Conservation (phyloP, 805 yeast species). For the Ogataea haglerorum region DNA sequence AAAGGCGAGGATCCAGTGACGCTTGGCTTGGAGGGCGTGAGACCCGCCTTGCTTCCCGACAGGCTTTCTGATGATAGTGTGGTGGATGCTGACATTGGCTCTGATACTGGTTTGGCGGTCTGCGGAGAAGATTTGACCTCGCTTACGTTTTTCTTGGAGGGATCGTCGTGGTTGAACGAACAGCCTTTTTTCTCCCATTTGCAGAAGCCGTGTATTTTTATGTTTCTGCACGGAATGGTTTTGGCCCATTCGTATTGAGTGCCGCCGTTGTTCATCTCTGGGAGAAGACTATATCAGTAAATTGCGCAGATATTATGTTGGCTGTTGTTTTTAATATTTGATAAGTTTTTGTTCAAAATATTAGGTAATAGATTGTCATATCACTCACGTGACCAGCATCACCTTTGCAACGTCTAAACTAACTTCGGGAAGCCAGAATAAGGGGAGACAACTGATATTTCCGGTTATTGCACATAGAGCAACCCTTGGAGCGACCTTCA, state of each 20-base stretch:
- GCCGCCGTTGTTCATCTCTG: slow-evolving; percentile 15
- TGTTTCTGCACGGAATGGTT: slow-evolving; percentile 78
- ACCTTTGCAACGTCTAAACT: no score
- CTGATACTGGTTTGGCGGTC: slow-evolving; percentile 2
- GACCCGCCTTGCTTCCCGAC: slow-evolving; percentile 8
- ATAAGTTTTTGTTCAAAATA: slow-evolving; percentile 4
- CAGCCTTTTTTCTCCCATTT: slow-evolving; percentile 87
- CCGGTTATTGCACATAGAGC: no score
- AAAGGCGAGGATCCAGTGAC: slow-evolving; percentile 4
- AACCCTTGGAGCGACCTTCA: no score
- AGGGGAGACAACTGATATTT: no score
- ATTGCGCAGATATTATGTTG: not conserved
- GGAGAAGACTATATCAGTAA: not conserved
- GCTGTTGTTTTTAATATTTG: slow-evolving; percentile 1
- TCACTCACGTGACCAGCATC: no score
- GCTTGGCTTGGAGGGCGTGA: slow-evolving; percentile 1
- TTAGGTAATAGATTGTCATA: no score
- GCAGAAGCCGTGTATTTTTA: slow-evolving; percentile 83
- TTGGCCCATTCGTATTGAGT: slow-evolving; percentile 56
- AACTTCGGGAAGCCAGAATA: no score
- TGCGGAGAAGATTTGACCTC: slow-evolving; percentile 7
- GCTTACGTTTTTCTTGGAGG: slow-evolving; percentile 18
- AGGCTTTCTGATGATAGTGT: slow-evolving; percentile 10
- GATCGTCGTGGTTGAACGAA: slow-evolving; percentile 65
- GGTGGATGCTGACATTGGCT: slow-evolving; percentile 11